Conservation (phyloP, 805 yeast genomes). For the Saturnispora diversa region DNA sequence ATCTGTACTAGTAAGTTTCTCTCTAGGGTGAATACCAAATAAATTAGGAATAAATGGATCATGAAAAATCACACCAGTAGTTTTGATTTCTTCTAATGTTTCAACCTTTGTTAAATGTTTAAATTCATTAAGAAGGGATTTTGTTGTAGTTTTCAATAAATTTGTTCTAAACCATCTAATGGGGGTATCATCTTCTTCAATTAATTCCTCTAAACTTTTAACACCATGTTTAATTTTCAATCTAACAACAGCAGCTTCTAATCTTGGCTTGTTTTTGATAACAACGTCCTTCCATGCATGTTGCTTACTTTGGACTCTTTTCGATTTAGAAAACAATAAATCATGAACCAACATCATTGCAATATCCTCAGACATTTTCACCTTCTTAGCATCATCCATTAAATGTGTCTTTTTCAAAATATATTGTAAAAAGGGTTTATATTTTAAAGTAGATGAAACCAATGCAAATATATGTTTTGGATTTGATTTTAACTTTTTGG, state of each 20-base stretch:
- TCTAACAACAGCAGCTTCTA: conserved; percentile 74
- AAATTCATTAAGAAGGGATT: conserved; percentile 35
- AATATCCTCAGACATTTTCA: conserved; percentile 43
- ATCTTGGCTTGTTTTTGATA: conserved; percentile 67
- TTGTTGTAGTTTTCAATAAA: conserved; percentile 41
- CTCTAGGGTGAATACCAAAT: conserved; percentile 76
- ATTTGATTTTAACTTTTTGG: conserved; percentile 42
- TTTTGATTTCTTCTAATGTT: conserved; percentile 33
- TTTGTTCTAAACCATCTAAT: conserved; percentile 78
- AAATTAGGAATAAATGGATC: conserved; percentile 71
- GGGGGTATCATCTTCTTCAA: conserved; percentile 58
- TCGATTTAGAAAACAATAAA: conserved; percentile 61
- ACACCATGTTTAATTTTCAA: conserved; percentile 68
- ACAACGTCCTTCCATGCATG: conserved; percentile 79
- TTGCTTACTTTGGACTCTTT: conserved; percentile 83
- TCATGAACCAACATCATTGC: conserved; percentile 73
- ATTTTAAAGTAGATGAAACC: conserved; percentile 68
- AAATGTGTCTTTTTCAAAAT: conserved; percentile 63
- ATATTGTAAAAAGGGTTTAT: conserved; percentile 52
- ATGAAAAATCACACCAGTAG: conserved; percentile 50
- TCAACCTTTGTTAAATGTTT: conserved; percentile 39
- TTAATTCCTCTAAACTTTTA: conserved; percentile 42
- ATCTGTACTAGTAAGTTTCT: conserved; percentile 56
- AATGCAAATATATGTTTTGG: conserved; percentile 86
- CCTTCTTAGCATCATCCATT: conserved; percentile 41